Evolutionary conservation across 192 early-diverging fungal species (phyloP), one percentile per base, ranked within the genome.

Genomic region (Gamsiella multidivaricata): DNA sequence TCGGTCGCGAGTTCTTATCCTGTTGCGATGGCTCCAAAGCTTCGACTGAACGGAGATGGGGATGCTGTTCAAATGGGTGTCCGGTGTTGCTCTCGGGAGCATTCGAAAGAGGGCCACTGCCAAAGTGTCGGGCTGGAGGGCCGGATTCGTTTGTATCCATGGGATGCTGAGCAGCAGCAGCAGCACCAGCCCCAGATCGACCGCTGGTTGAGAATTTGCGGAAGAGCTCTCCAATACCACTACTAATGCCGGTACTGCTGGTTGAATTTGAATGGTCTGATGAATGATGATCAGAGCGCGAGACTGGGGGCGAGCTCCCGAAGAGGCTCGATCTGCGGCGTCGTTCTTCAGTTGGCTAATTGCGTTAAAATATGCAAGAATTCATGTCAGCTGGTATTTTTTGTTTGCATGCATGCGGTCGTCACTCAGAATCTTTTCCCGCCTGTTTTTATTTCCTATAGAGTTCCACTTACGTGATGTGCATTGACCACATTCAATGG

Each of bases 221-320:
- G 54, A 76, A 63, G 7, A 76, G 47, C 0, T 59, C 74, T 22
- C 74, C 74, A 58, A 68, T 62, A 17, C 59, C 61, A 22, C 59
- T 46, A 8, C 43, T 12, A 25, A 18, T 18, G 45, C 45, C 45
- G 5, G 0, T 17, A 25, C 17, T 26, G n/a, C 39, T 32, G 3
- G 37, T 3, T 0, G 57, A 25, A 43, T 10, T 36, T 18, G 36
- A 22, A n/a, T n/a, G n/a, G n/a, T n/a, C n/a, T n/a, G n/a, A n/a
- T n/a, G n/a, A n/a, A n/a, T 12, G 37, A 39, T 39, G 37, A 39
- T 39, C 37, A 39, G 37, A 39, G 37, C 7, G 37, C 37, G 37
- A n/a, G n/a, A n/a, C n/a, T n/a, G n/a, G n/a, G n/a, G n/a, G n/a
- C n/a, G n/a, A n/a, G n/a, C n/a, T n/a, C n/a, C 41, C 42, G 28